Percentiles rank a stretch among this genome's conserved stretches.
Evolutionary conservation across 1,284 basidiomycete genomes (phyloP).

Genomic region (Ceratobasidium sp.): DNA sequence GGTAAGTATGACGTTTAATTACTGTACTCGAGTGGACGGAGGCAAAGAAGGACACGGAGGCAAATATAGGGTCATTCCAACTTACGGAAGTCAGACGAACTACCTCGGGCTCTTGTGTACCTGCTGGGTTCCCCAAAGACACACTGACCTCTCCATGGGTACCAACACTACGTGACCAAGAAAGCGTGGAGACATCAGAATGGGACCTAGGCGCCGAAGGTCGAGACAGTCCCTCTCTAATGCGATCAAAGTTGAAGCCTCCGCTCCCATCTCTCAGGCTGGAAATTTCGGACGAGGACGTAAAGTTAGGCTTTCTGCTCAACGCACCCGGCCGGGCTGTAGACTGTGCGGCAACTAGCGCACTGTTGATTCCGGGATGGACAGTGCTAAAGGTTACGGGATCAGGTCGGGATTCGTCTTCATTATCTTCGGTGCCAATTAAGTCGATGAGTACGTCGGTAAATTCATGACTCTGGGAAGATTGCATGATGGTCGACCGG

Average conservation of each 20-base stretch:
- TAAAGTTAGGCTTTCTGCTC: slow-evolving; percentile 1
- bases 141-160: slow-evolving; percentile 12
- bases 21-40: not conserved
- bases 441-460: slow-evolving; percentile 24
- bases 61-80: not conserved
- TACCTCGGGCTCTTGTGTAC: not conserved
- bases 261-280: slow-evolving; percentile 28
- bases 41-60: not conserved
- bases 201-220: slow-evolving; percentile 13
- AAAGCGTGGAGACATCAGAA: slow-evolving; percentile 21
- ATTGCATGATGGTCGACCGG: slow-evolving; percentile 21
- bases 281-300: slow-evolving; percentile 3
- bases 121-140: not conserved
- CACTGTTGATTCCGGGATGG: slow-evolving; percentile 22
- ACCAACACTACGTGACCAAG: slow-evolving; percentile 27
- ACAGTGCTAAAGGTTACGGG: slow-evolving; percentile 4
- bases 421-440: slow-evolving; percentile 28
- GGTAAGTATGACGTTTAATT: not conserved
- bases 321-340: slow-evolving; percentile 12
- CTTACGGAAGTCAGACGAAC: not conserved
- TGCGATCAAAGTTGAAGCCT: slow-evolving; percentile 26
- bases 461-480: not conserved
- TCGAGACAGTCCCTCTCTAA: slow-evolving; percentile 19
- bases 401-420: slow-evolving; percentile 7
- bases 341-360: slow-evolving; percentile 20